phyloP scores from a whole-genome alignment of 2,329 filamentous ascomycete genomes.

The Talaromyces rugulosus region DNA sequence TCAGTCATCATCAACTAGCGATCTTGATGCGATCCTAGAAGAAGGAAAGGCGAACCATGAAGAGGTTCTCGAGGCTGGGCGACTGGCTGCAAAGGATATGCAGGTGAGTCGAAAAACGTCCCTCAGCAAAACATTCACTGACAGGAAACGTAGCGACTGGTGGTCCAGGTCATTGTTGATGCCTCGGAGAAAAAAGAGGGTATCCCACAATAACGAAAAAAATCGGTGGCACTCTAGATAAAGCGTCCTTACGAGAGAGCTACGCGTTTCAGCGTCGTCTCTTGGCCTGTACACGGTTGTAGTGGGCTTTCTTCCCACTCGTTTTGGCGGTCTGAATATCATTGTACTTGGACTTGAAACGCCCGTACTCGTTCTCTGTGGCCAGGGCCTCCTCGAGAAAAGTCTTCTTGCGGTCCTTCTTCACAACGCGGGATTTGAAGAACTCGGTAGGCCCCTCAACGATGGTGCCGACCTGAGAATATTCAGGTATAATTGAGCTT shows the following conservation, averaged over 20 bases:
- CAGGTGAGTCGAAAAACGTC: slow-evolving; percentile 41
- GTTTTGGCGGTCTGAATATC: slow-evolving; percentile 78
- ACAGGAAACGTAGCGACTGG: slow-evolving; percentile 30
- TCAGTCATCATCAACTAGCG: slow-evolving; percentile 45
- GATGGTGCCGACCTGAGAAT: slow-evolving; percentile 83
- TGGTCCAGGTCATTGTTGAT: slow-evolving; percentile 28
- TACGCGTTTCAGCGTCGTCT: slow-evolving; percentile 29
- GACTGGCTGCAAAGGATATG: slow-evolving; percentile 59
- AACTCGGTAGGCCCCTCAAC: slow-evolving; percentile 86
- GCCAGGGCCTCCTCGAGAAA: slow-evolving; percentile 81
- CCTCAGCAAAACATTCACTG: slow-evolving; percentile 11
- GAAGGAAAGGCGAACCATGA: slow-evolving; percentile 61
- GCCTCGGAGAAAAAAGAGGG: slow-evolving; percentile 21
- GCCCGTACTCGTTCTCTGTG: slow-evolving; percentile 59
- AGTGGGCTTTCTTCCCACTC: slow-evolving; percentile 85
- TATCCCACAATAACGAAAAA: not conserved
- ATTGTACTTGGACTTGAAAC: slow-evolving; percentile 82
- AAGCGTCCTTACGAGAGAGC: slow-evolving; percentile 1
- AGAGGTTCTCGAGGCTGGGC: slow-evolving; percentile 61
- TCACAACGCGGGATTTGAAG: slow-evolving; percentile 72
- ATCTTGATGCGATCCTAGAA: slow-evolving; percentile 54
- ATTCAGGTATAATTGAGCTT: slow-evolving; percentile 70
- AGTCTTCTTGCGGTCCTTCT: slow-evolving; percentile 82
- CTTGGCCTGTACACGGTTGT: slow-evolving; percentile 70
- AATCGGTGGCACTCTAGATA: not conserved